Percentiles rank a stretch among this genome's conserved stretches.
phyloP scores from a whole-genome alignment of 163 green algal genomes.

The Scenedesmus sp. region DNA sequence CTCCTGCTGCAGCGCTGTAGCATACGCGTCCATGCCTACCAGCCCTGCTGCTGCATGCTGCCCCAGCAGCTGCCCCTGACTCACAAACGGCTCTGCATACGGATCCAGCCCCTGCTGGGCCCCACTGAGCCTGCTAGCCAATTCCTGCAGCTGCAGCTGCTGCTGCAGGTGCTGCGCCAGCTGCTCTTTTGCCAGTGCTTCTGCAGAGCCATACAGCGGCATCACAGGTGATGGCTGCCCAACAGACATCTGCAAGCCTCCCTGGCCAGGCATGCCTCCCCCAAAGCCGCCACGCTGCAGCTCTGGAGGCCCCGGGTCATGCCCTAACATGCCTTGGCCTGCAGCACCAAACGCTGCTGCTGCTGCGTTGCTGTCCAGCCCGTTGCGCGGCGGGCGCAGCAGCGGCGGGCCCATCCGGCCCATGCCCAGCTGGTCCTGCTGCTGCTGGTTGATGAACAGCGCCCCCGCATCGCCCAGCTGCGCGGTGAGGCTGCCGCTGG shows the following conservation, averaged over 20 bases:
- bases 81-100: slow-evolving; percentile 42
- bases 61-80: background rate
- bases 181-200: slow-evolving; percentile 23
- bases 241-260: background rate
- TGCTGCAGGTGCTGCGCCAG: slow-evolving; percentile 42
- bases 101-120: background rate
- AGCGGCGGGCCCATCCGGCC: background rate
- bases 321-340: background rate
- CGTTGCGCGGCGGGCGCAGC: background rate
- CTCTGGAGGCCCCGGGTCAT: background rate
- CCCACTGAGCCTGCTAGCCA: background rate
- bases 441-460: slow-evolving; percentile 41
- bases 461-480: slow-evolving; percentile 39
- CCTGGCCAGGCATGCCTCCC: background rate
- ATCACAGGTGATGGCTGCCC: background rate
- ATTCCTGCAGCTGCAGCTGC: slow-evolving; percentile 34
- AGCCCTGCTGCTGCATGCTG: background rate
- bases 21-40: background rate
- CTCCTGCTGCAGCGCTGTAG: slow-evolving; percentile 32
- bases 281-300: background rate
- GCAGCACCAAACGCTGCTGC: background rate
- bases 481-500: background rate
- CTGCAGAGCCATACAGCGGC: slow-evolving; percentile 8
- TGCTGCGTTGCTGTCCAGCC: background rate
- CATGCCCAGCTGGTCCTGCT: slow-evolving; percentile 42